A percentile compares a stretch with the other conserved stretches of the same genome.
Evolutionary conservation across 2,329 filamentous ascomycete species (phyloP).

Genomic region (Aspergillus bombycis): DNA sequence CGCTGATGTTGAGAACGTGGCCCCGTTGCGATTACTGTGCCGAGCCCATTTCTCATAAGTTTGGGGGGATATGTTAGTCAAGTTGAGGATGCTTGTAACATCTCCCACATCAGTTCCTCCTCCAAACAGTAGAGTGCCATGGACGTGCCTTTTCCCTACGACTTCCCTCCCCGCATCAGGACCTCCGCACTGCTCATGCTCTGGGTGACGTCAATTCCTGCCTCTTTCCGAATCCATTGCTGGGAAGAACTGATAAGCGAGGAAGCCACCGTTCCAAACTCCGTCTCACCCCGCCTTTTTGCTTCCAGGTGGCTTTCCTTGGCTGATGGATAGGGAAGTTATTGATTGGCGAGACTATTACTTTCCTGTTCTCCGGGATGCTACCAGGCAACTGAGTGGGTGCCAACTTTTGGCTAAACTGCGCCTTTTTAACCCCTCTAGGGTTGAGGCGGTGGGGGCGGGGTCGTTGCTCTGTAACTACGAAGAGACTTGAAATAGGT

Average conservation of each 20-base stretch:
- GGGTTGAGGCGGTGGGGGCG: not conserved
- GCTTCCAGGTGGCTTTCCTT: not conserved
- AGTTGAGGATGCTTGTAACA: not conserved
- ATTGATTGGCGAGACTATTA: not conserved
- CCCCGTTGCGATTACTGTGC: not conserved
- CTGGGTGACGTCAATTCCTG: not conserved
- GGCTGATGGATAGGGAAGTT: not conserved
- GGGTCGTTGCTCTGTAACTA: too few relatives aligned
- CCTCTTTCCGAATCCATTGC: not conserved
- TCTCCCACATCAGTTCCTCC: not conserved
- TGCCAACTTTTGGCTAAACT: not conserved
- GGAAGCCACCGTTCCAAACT: not conserved
- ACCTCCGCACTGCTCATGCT: not conserved
- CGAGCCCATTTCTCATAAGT: not conserved
- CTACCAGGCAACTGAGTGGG: not conserved
- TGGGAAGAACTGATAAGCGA: not conserved
- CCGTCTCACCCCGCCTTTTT: not conserved
- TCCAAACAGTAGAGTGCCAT: too few relatives aligned
- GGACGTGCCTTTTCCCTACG: too few relatives aligned
- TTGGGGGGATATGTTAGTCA: not conserved
- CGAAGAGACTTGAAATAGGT: too few relatives aligned
- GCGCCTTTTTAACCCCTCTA: not conserved
- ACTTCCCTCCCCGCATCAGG: not conserved
- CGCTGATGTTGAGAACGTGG: not conserved
- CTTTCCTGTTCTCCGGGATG: not conserved